Base-by-base conservation (phyloP, 768 basidiomycete species). In the Leucocoprinus sp. region DNA sequence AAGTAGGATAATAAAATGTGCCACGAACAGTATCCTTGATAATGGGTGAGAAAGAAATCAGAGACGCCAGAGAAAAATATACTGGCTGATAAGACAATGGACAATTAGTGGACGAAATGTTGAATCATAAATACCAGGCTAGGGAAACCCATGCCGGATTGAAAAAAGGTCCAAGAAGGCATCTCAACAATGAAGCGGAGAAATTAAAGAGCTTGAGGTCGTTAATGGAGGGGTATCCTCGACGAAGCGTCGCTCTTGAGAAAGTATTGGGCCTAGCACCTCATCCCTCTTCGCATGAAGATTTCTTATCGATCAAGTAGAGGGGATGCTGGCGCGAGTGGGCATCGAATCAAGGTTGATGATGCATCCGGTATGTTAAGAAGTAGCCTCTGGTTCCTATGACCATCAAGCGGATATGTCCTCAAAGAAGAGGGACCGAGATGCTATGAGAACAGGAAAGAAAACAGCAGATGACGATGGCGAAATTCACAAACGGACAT, bases 401-500 rank as follows among this genome's bases (percentile, higher is more conserved):
- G 37, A 22, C 44, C 21, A 34, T 36, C 39, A 18, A 23, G 37
- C 28, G 21, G 26, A 22, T 37, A 36, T 18, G 45, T 40, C 45
- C 28, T 28, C 21, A 40, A 42, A 41, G 24, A 35, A 39, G 39
- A 42, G 42, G 40, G 39, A 48, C 39, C 61, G 60, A 55, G 45
- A 60, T 55, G 58, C 56, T 55, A 60, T 52, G 55, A 57, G 52
- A 58, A 50, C 56, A 52, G 8, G 48, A 53, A 55, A 57, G 50
- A 56, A 58, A 49, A 56, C 53, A 57, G 57, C 52, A 57, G 38
- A 54, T 51, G 47, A 52, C 48, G 42, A 53, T 56, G 50, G 51
- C 54, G 57, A 60, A 64, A 63, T 63, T 63, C 59, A 64, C 64
- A 64, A 55, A 54, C 43, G 51, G 50, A 52, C 57, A 56, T 58